These are phyloP conservation scores for Vishniacozyma victoriae DNA, from an alignment of 768 basidiomycete species.

Conservation along the genomic window DNA sequence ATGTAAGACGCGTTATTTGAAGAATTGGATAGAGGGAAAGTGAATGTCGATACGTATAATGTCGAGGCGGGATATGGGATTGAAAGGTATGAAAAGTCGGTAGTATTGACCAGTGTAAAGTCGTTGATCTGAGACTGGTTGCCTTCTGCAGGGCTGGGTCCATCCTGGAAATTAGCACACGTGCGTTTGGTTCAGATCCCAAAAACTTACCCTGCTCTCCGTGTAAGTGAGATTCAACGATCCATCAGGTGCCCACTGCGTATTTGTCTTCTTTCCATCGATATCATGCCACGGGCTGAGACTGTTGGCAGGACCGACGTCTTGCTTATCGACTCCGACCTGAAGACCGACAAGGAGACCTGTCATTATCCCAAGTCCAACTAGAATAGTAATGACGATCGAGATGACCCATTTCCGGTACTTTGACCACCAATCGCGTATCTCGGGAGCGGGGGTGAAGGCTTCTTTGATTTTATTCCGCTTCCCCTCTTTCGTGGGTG, in stretches of 20 bases:
- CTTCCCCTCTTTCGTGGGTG: neutral
- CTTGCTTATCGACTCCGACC: neutral
- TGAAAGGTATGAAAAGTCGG: constrained; percentile 22
- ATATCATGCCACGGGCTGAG: constrained; percentile 14
- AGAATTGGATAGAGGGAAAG: constrained; percentile 17
- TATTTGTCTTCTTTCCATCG: constrained; percentile 16
- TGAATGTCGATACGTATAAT: constrained; percentile 28
- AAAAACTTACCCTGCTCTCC: constrained; percentile 21
- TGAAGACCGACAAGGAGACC: constrained; percentile 29
- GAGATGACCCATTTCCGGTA: constrained; percentile 27
- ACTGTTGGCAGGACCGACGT: neutral
- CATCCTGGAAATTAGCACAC: constrained; percentile 20
- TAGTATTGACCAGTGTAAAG: constrained; percentile 24
- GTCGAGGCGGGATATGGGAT: constrained; percentile 31
- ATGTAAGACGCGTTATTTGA: constrained; percentile 9
- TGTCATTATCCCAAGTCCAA: constrained; percentile 26
- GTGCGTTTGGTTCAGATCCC: neutral
- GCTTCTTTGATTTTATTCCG: neutral
- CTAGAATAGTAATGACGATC: constrained; percentile 10
- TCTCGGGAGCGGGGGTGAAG: neutral
- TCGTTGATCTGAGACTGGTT: constrained; percentile 27
- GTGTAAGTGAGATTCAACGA: constrained; percentile 25
- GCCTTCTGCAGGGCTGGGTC: constrained; percentile 28
- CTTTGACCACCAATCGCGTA: constrained; percentile 17
- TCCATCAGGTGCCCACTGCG: constrained; percentile 11